Percentiles rank a stretch among this genome's conserved stretches.
Conservation (phyloP, 495 filamentous ascomycete species). For the Xylaria telfairii region DNA sequence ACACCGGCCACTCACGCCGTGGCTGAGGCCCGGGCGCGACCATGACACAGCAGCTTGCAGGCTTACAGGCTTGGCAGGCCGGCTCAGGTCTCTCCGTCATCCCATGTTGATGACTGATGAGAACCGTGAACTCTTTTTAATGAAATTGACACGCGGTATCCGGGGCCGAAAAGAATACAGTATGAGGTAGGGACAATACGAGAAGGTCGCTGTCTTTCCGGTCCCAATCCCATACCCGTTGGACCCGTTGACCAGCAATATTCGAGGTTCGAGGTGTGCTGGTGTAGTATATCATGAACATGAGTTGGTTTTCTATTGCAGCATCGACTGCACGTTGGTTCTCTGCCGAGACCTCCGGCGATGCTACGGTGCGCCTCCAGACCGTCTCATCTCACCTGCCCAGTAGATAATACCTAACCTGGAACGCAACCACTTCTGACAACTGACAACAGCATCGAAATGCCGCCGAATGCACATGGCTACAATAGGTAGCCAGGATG, state of each 20-base stretch:
- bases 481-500: not conserved
- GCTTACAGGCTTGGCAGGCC: conserved; percentile 17
- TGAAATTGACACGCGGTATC: conserved; percentile 5
- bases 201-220: too few relatives aligned
- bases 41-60: conserved; percentile 19
- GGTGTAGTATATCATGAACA: not conserved
- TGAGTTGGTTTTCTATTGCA: not conserved
- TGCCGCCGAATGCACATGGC: not conserved
- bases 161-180: not conserved
- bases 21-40: conserved; percentile 18
- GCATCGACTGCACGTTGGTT: too few relatives aligned
- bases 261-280: too few relatives aligned
- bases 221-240: too few relatives aligned
- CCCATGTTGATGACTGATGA: not conserved
- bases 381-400: not conserved
- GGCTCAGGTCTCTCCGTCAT: conserved; percentile 12
- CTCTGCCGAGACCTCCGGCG: not conserved
- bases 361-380: not conserved
- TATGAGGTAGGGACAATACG: too few relatives aligned
- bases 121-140: not conserved
- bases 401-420: too few relatives aligned
- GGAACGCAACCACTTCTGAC: not conserved
- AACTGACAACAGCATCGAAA: not conserved
- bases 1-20: not conserved
- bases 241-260: not conserved